Evolutionary conservation across 1,284 basidiomycete species (phyloP).

Genomic region (Fomitopsis betulina): DNA sequence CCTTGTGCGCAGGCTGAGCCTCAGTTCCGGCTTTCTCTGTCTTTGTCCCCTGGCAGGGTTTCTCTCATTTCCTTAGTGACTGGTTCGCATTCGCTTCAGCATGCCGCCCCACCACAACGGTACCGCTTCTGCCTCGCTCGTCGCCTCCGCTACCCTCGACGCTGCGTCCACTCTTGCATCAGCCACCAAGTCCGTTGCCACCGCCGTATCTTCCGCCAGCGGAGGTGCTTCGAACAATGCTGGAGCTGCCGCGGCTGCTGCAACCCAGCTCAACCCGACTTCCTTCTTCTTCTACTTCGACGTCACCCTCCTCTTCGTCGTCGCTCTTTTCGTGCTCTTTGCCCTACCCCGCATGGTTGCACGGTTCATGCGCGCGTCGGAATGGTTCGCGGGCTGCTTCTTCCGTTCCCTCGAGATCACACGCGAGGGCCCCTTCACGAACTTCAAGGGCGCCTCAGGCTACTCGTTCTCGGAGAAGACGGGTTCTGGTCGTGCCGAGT

Average conservation of each 20-base stretch:
- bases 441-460: not conserved
- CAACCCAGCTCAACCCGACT: not conserved
- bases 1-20: slow-evolving; percentile 1
- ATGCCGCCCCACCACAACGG: not conserved
- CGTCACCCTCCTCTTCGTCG: slow-evolving; percentile 4
- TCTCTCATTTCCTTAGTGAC: not conserved
- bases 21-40: not conserved
- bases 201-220: not conserved
- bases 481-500: not conserved
- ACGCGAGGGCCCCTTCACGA: not conserved
- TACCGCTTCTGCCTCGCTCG: not conserved
- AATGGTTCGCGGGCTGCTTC: slow-evolving; percentile 7
- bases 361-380: not conserved
- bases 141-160: not conserved
- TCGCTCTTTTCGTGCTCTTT: slow-evolving; percentile 2
- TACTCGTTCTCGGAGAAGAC: not conserved
- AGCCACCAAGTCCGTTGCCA: not conserved
- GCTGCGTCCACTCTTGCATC: not conserved
- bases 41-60: not conserved
- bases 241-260: not conserved
- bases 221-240: not conserved
- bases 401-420: not conserved
- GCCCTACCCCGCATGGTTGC: slow-evolving; percentile 2
- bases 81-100: not conserved
- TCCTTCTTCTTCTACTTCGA: slow-evolving; percentile 4